Conservation (phyloP, 495 filamentous ascomycete species). For the Talaromyces adpressus region DNA sequence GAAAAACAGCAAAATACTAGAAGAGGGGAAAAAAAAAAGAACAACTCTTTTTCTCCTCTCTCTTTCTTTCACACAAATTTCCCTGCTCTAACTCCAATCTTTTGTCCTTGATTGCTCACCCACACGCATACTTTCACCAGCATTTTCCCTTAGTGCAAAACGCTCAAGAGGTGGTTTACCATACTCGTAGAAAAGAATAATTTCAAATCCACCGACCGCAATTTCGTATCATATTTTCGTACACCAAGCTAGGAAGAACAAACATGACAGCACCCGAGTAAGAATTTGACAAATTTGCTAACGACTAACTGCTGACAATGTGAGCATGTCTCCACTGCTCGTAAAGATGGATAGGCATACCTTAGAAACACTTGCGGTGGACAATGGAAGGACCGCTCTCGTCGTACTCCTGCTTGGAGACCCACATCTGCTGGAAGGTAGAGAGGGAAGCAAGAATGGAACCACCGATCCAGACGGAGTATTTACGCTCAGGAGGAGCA, state of each 20-base stretch:
- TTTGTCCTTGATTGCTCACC: background rate
- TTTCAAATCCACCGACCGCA: slow-evolving; percentile 30
- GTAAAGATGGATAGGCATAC: slow-evolving; percentile 25
- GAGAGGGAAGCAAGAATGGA: slow-evolving; percentile 98
- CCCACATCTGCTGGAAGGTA: slow-evolving; percentile 99
- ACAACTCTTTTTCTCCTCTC: background rate
- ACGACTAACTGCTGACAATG: background rate
- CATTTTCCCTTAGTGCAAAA: slow-evolving; percentile 35
- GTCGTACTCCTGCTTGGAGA: slow-evolving; percentile 99
- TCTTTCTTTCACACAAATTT: background rate
- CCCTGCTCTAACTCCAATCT: background rate
- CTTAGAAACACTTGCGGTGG: slow-evolving; percentile 99
- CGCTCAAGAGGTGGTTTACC: slow-evolving; percentile 11
- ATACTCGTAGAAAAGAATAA: slow-evolving; percentile 14
- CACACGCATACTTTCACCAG: background rate
- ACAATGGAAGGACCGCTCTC: slow-evolving; percentile 99
- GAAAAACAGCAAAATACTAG: background rate
- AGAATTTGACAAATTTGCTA: slow-evolving; percentile 9
- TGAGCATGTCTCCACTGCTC: background rate
- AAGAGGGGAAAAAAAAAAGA: background rate
- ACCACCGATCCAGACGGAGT: slow-evolving; percentile 99
- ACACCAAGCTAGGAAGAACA: slow-evolving; percentile 43
- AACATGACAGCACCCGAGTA: slow-evolving; percentile 19
- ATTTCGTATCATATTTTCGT: slow-evolving; percentile 41
- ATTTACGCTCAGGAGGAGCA: slow-evolving; percentile 70